These are phyloP conservation scores for Alternaria solani DNA, from an alignment of 2,329 filamentous ascomycete species.

Conservation along the genomic window DNA sequence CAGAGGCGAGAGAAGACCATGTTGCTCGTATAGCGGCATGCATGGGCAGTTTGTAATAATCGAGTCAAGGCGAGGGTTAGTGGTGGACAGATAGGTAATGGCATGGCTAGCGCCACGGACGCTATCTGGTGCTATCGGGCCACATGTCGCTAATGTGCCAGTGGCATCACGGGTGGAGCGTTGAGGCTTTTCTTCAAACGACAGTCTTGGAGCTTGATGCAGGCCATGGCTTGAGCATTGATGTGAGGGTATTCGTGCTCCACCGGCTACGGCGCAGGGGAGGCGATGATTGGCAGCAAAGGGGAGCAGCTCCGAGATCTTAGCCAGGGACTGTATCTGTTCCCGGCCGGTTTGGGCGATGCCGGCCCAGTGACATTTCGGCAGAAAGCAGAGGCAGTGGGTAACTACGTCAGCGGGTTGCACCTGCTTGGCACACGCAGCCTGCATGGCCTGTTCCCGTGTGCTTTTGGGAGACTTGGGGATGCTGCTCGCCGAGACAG, in stretches of 20 bases:
- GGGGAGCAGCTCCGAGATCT: conserved; percentile 16
- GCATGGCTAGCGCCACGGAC: background rate
- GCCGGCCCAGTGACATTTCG: conserved; percentile 17
- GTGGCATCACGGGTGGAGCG: conserved; percentile 26
- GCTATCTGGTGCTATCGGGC: conserved; percentile 14
- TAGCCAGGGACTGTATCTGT: conserved; percentile 31
- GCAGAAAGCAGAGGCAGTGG: conserved; percentile 19
- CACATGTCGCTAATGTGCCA: conserved; percentile 19
- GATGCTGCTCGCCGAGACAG: conserved; percentile 23
- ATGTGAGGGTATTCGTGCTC: conserved; percentile 25
- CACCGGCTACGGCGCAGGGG: conserved; percentile 23
- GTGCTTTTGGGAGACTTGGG: conserved; percentile 11
- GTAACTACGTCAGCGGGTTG: conserved; percentile 37
- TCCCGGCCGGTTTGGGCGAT: conserved; percentile 24
- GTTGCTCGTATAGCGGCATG: background rate
- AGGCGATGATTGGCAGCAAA: conserved; percentile 25
- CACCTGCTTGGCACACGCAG: conserved; percentile 17
- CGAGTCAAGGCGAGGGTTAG: background rate
- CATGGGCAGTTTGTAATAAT: background rate
- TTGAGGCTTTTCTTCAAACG: conserved; percentile 37
- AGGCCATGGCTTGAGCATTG: conserved; percentile 26
- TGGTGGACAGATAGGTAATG: background rate
- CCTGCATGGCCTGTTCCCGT: background rate
- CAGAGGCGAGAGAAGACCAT: background rate
- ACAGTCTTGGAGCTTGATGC: conserved; percentile 21